A percentile compares a stretch with the other conserved stretches of the same genome.
phyloP scores from a whole-genome alignment of 1,284 basidiomycete species.

The Acaromyces ingoldii region DNA sequence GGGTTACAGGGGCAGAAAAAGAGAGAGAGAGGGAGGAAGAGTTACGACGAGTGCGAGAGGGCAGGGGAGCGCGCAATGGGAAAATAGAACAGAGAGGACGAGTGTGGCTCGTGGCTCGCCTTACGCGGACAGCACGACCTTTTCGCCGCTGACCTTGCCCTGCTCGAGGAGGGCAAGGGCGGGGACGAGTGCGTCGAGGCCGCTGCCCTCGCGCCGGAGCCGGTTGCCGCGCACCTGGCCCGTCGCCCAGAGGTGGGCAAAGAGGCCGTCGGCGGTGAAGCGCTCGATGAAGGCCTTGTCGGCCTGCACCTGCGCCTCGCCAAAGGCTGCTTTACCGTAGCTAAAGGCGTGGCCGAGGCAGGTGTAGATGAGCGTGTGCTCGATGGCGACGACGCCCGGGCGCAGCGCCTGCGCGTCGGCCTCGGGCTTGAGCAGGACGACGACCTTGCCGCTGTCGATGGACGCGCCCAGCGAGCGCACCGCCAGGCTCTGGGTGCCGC shows the following conservation, averaged over 20 bases:
- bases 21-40: not conserved
- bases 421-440: conserved; percentile 36
- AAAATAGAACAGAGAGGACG: not conserved
- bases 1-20: not conserved
- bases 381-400: conserved; percentile 34
- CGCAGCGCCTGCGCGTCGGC: conserved; percentile 31
- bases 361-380: conserved; percentile 26
- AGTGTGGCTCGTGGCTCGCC: too few species aligned
- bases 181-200: conserved; percentile 23
- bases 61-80: not conserved
- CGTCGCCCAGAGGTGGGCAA: conserved; percentile 25
- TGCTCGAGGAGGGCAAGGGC: conserved; percentile 37
- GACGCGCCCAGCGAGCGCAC: conserved; percentile 25
- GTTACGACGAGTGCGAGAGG: not conserved
- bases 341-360: conserved; percentile 27
- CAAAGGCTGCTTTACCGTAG: conserved; percentile 29
- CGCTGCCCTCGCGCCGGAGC: conserved; percentile 30
- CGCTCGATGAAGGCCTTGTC: conserved; percentile 16
- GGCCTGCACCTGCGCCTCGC: conserved; percentile 17
- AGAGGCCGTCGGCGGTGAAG: conserved; percentile 18
- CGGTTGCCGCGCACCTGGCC: conserved; percentile 34
- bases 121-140: too few species aligned
- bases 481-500: conserved; percentile 36
- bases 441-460: conserved; percentile 29
- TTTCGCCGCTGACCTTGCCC: conserved; percentile 39